Percentiles rank a stretch among this genome's conserved stretches.
Evolutionary conservation across 805 yeast species (phyloP).

Genomic region (Jamesozyma piceae): DNA sequence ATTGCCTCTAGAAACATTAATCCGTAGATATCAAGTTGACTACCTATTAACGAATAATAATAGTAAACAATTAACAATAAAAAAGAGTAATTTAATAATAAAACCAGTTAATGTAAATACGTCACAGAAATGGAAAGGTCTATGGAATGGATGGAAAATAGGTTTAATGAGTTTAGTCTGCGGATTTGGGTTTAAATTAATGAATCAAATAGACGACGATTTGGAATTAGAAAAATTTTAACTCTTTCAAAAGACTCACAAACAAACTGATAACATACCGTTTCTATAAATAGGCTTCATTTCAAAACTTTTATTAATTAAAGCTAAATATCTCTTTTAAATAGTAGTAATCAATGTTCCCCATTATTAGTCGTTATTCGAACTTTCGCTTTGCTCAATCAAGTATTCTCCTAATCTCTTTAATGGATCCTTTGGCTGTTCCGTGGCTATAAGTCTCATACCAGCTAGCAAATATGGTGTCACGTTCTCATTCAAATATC

Average conservation of each 20-base stretch:
- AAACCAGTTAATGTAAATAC: slow-evolving; percentile 5
- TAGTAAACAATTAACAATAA: not conserved
- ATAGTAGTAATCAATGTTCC: too few relatives aligned
- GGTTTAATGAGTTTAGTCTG: slow-evolving; percentile 73
- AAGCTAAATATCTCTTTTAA: not conserved
- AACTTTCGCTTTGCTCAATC: slow-evolving; percentile 31
- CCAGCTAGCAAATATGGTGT: slow-evolving; percentile 60
- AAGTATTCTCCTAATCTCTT: slow-evolving; percentile 45
- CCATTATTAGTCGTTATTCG: not conserved
- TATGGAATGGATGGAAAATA: slow-evolving; percentile 89
- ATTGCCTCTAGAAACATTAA: slow-evolving; percentile 79
- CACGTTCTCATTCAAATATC: slow-evolving; percentile 54
- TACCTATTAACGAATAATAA: slow-evolving; percentile 35
- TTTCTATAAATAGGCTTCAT: too few relatives aligned
- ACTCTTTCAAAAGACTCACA: slow-evolving; percentile 16
- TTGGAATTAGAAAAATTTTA: slow-evolving; percentile 35
- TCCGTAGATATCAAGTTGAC: slow-evolving; percentile 74
- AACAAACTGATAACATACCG: too few relatives aligned
- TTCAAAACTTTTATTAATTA: too few relatives aligned
- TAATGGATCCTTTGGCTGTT: slow-evolving; percentile 48
- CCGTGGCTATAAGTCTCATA: slow-evolving; percentile 42
- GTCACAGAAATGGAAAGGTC: slow-evolving; percentile 18
- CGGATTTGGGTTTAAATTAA: slow-evolving; percentile 65
- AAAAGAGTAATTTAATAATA: slow-evolving; percentile 2
- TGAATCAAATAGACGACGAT: slow-evolving; percentile 41